Percentiles rank a stretch among this genome's conserved stretches.
These are phyloP conservation scores for Cryptosporidium parvum DNA, from an alignment of 169 alveolate species.

Conservation along the genomic window DNA sequence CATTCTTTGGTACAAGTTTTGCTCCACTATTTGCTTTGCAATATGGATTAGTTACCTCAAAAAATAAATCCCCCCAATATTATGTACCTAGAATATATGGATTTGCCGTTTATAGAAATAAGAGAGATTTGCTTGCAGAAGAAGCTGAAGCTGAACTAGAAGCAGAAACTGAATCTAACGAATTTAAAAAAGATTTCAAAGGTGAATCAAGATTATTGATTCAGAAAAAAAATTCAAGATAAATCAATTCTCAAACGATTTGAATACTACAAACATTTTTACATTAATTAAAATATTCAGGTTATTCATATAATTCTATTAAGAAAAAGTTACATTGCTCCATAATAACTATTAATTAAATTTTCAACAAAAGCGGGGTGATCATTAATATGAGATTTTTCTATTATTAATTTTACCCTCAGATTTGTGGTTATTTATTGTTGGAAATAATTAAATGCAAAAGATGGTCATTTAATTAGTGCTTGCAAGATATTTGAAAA, in stretches of 20 bases:
- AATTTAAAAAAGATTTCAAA: not conserved
- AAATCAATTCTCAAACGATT: not conserved
- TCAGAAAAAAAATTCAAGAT: not conserved
- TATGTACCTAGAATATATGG: constrained; percentile 72
- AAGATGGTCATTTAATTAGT: not conserved
- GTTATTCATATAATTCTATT: not conserved
- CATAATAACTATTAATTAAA: not conserved
- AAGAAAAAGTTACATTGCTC: not conserved
- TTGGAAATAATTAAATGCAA: not conserved
- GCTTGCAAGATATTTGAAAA: not conserved
- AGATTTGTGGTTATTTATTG: no score
- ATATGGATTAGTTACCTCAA: constrained; percentile 36
- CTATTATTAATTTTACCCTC: not conserved
- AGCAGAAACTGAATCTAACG: not conserved
- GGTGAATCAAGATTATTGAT: constrained; percentile 5
- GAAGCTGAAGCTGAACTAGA: constrained; percentile 25
- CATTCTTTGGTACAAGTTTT: constrained; percentile 92
- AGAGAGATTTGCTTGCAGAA: constrained; percentile 68
- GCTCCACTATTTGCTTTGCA: constrained; percentile 87
- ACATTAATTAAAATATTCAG: not conserved
- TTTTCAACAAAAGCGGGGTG: not conserved
- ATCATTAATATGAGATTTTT: not conserved
- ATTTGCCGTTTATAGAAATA: constrained; percentile 70
- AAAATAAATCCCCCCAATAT: constrained; percentile 24
- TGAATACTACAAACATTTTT: not conserved